A percentile compares a stretch with the other conserved stretches of the same genome.
Evolutionary conservation across 2,329 filamentous ascomycete species (phyloP).

Genomic region (Orbilia oligospora): DNA sequence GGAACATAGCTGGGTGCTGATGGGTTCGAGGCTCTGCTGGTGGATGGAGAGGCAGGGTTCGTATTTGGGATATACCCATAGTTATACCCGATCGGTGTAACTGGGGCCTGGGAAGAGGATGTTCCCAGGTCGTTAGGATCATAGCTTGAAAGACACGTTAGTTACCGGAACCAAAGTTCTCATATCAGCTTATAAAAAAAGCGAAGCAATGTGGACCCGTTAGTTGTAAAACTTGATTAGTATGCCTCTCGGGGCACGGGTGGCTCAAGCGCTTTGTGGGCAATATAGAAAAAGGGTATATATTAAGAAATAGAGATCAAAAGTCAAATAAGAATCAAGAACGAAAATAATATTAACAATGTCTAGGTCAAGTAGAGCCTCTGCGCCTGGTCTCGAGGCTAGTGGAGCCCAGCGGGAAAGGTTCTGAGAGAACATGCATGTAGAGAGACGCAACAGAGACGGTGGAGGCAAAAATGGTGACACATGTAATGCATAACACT

Average conservation of each 20-base stretch:
- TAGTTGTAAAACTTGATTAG: too few relatives aligned
- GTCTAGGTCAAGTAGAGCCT: too few relatives aligned
- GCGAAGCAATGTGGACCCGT: too few relatives aligned
- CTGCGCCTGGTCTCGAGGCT: too few relatives aligned
- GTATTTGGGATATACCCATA: slow-evolving; percentile 30
- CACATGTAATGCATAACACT: background rate
- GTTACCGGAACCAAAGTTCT: background rate
- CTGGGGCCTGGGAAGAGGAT: slow-evolving; percentile 6
- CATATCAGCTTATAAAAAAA: background rate
- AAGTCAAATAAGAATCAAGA: background rate
- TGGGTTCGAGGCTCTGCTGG: slow-evolving; percentile 15
- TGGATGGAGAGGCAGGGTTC: background rate
- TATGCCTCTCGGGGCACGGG: too few relatives aligned
- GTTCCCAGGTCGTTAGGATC: slow-evolving; percentile 16
- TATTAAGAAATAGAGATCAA: background rate
- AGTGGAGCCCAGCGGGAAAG: too few relatives aligned
- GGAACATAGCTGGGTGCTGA: slow-evolving; percentile 28
- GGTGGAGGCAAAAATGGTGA: too few relatives aligned
- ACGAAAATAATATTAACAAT: background rate
- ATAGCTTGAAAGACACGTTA: slow-evolving; percentile 24
- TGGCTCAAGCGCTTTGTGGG: too few relatives aligned
- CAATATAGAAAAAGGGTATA: too few relatives aligned
- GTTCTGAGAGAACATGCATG: too few relatives aligned
- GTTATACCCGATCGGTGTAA: slow-evolving; percentile 30
- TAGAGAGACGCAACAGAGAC: background rate